Evolutionary conservation across 1,284 basidiomycete species (phyloP).

Genomic region (Mycosarcoma mackinlayi): DNA sequence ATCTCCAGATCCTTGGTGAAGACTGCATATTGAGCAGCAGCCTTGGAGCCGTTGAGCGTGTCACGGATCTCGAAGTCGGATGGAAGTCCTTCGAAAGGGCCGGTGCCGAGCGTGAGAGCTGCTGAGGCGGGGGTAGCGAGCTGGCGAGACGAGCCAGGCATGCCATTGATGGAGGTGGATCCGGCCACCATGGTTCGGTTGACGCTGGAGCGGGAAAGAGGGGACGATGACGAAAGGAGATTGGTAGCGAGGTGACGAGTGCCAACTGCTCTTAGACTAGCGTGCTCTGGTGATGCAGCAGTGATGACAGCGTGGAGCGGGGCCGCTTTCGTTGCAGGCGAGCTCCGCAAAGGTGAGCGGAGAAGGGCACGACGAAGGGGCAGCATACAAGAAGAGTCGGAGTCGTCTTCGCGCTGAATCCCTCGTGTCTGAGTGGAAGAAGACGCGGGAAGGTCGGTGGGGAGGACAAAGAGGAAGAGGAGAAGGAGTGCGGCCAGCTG

Average conservation of each 20-base stretch:
- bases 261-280: conserved; percentile 1
- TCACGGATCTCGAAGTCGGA: conserved; percentile 51
- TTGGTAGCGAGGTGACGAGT: conserved; percentile 17
- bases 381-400: conserved; percentile 36
- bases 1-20: conserved; percentile 54
- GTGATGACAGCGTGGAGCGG: conserved; percentile 3
- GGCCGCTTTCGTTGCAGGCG: conserved; percentile 15
- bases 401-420: conserved; percentile 30
- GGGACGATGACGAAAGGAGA: conserved; percentile 3
- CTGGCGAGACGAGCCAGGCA: conserved; percentile 43
- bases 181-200: conserved; percentile 18
- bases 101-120: conserved; percentile 34
- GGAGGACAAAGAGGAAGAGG: conserved; percentile 16
- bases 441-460: conserved; percentile 25
- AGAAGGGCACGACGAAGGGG: conserved; percentile 36
- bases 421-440: conserved; percentile 30
- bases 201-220: not conserved
- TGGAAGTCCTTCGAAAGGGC: conserved; percentile 38
- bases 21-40: conserved; percentile 55
- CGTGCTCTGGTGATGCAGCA: not conserved
- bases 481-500: conserved; percentile 12
- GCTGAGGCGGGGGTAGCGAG: conserved; percentile 39
- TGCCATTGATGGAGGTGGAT: conserved; percentile 6
- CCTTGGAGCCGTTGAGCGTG: conserved; percentile 35
- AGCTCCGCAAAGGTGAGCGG: conserved; percentile 34